Conservation (phyloP, 257 asterid species). For the Cynanchum wilfordii region DNA sequence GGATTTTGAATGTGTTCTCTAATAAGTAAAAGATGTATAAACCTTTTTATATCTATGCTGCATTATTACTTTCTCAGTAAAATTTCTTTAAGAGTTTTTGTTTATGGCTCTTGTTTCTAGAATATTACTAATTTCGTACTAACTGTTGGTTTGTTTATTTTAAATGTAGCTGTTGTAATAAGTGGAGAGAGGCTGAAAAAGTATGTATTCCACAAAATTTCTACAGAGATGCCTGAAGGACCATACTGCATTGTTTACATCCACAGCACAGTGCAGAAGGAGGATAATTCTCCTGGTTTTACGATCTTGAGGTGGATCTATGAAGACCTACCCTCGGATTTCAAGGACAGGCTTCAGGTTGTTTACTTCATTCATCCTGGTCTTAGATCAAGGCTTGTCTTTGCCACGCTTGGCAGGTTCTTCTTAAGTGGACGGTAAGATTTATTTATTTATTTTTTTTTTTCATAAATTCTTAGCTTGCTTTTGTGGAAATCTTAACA, state of each 20-base stretch:
- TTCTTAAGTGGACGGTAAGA: slow-evolving; percentile 89
- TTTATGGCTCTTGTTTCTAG: neutral
- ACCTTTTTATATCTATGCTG: neutral
- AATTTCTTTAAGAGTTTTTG: neutral
- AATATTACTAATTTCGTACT: neutral
- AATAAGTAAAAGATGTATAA: neutral
- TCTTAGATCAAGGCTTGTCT: slow-evolving; percentile 68
- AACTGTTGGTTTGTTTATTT: neutral
- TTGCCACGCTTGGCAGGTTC: slow-evolving; percentile 87
- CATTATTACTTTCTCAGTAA: neutral
- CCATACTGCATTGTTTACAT: slow-evolving; percentile 88
- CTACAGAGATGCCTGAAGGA: slow-evolving; percentile 59
- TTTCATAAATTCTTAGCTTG: neutral
- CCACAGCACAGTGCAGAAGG: slow-evolving; percentile 75
- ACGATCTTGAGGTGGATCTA: slow-evolving; percentile 90
- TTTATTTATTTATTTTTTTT: neutral
- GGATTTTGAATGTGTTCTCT: neutral
- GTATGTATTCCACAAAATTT: slow-evolving; percentile 61
- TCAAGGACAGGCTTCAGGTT: slow-evolving; percentile 75
- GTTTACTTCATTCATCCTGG: slow-evolving; percentile 95
- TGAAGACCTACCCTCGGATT: slow-evolving; percentile 68
- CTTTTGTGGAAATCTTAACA: neutral
- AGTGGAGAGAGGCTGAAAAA: slow-evolving; percentile 77
- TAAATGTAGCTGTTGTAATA: slow-evolving; percentile 54
- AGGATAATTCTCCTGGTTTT: slow-evolving; percentile 85